Conservation (phyloP, 257 asterid genomes). For the Vinca minor region DNA sequence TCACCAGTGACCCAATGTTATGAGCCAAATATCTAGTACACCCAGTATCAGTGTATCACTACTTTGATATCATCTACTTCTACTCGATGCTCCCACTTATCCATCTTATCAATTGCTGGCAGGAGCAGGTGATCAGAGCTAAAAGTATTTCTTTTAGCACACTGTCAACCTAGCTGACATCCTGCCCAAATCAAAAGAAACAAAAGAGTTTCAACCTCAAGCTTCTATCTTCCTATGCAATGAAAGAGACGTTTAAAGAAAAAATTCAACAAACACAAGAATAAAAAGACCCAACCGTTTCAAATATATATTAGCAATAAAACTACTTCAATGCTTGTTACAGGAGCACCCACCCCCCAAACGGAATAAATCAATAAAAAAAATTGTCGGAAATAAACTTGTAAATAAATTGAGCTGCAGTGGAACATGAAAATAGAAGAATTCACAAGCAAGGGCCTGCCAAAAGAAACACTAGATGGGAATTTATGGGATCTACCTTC, state of each 20-base stretch:
- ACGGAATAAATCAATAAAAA: no score
- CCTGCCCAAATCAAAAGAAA: slow-evolving; percentile 8
- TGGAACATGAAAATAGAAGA: no score
- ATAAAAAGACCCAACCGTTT: not conserved
- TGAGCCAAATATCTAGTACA: slow-evolving; percentile 2
- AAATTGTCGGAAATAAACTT: not conserved
- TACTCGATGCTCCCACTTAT: slow-evolving; percentile 5
- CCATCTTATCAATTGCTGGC: not conserved
- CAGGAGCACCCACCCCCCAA: not conserved
- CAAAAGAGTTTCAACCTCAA: not conserved
- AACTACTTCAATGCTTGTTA: not conserved
- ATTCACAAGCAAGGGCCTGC: not conserved
- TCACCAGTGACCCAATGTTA: slow-evolving; percentile 3
- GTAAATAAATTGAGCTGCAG: not conserved
- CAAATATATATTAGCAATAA: not conserved
- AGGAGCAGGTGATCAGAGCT: slow-evolving; percentile 9
- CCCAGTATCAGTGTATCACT: not conserved
- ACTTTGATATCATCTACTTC: slow-evolving; percentile 3
- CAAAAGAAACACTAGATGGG: not conserved
- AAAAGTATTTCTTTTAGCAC: slow-evolving; percentile 5
- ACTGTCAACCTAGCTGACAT: slow-evolving; percentile 2
- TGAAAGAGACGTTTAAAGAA: not conserved
- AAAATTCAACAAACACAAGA: not conserved
- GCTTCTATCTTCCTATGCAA: not conserved
- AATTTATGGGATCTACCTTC: not conserved